Conservation (phyloP, 441 rosid species). For the Erodium chrysanthum region DNA sequence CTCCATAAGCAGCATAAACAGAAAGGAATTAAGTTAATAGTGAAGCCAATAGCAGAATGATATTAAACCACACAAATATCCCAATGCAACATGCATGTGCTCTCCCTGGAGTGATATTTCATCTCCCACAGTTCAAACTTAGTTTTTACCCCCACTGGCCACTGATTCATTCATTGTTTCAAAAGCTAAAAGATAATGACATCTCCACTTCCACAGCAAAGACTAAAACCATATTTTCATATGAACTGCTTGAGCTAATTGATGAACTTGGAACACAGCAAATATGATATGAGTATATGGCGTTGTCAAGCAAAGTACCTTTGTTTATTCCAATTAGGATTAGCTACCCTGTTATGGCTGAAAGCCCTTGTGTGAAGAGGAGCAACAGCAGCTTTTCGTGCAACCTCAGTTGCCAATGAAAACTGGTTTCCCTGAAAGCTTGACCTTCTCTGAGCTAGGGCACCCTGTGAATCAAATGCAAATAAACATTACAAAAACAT, state of each 20-base stretch:
- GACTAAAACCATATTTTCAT: conserved; percentile 10
- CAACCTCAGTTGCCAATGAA: conserved; percentile 47
- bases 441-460: conserved; percentile 63
- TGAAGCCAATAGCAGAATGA: conserved; percentile 8
- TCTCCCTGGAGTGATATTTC: conserved; percentile 2
- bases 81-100: conserved; percentile 1
- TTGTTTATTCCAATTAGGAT: conserved; percentile 36
- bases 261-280: conserved; percentile 15
- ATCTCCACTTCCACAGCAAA: conserved; percentile 16
- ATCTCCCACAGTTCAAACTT: conserved; percentile 12
- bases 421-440: conserved; percentile 55
- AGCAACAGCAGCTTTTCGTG: conserved; percentile 47
- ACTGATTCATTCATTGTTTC: no score
- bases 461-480: conserved; percentile 40
- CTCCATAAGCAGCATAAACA: not conserved
- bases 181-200: conserved; percentile 6
- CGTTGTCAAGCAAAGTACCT: conserved; percentile 34
- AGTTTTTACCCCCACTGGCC: no score
- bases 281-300: conserved; percentile 2
- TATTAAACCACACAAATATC: not conserved
- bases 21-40: not conserved
- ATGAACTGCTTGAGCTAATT: conserved; percentile 12
- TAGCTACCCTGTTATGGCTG: conserved; percentile 32
- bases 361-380: conserved; percentile 42
- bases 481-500: not conserved